Evolutionary conservation across 192 early-diverging fungal genomes (phyloP).

Genomic region (Coemansia sp.): DNA sequence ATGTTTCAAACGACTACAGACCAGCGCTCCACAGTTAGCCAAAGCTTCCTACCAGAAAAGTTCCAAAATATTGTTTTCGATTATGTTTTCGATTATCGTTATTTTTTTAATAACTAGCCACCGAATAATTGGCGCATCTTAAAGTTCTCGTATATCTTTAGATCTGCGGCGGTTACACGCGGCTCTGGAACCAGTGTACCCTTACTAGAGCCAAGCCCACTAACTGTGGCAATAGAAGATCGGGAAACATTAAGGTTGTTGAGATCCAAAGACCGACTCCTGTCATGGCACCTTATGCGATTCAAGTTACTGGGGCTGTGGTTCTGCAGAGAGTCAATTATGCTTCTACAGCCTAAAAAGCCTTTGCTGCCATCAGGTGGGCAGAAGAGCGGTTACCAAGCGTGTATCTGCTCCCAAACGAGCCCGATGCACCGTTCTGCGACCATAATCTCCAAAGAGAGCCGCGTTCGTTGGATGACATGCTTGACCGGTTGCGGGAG

Average conservation of each 20-base stretch:
- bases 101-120: background rate
- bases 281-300: conserved; percentile 13
- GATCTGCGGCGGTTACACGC: conserved; percentile 36
- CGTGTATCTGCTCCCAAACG: background rate
- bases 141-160: conserved; percentile 44
- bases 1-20: too few relatives aligned
- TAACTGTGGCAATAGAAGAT: background rate
- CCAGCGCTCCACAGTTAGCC: too few relatives aligned
- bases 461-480: conserved; percentile 22
- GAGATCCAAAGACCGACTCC: conserved; percentile 43
- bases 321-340: background rate
- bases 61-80: too few relatives aligned
- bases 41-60: too few relatives aligned
- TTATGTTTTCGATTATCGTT: too few relatives aligned
- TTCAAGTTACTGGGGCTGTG: background rate
- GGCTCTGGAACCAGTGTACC: conserved; percentile 24
- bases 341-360: background rate
- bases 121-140: conserved; percentile 34
- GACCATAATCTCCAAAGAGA: conserved; percentile 39
- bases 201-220: background rate
- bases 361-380: background rate
- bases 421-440: background rate
- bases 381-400: background rate
- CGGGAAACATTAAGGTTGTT: conserved; percentile 1
- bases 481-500: conserved; percentile 19